phyloP scores from a whole-genome alignment of 2,329 filamentous ascomycete genomes.

The Fusarium robinianum region DNA sequence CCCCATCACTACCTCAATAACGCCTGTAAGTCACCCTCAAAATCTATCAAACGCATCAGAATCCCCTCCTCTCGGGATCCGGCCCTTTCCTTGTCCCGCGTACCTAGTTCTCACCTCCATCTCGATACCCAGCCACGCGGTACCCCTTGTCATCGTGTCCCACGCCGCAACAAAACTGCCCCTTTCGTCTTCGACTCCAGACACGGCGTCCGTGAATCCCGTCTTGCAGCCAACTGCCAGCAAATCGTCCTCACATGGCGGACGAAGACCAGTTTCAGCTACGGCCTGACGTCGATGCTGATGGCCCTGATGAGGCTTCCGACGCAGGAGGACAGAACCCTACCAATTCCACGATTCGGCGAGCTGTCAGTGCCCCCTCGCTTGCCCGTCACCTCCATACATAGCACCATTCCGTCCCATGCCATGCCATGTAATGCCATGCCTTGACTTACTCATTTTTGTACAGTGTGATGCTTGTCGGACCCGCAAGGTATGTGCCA shows the following conservation, averaged over 20 bases:
- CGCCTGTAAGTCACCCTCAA: slow-evolving; percentile 14
- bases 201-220: neutral
- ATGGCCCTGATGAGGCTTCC: slow-evolving; percentile 30
- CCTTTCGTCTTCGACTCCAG: no score
- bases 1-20: slow-evolving; percentile 13
- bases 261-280: slow-evolving; percentile 23
- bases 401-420: neutral
- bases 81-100: slow-evolving; percentile 13
- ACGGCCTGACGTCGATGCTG: slow-evolving; percentile 19
- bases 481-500: slow-evolving; percentile 42
- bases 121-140: neutral
- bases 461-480: slow-evolving; percentile 41
- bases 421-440: no score
- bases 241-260: slow-evolving; percentile 9
- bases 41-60: neutral
- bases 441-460: slow-evolving; percentile 24
- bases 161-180: no score
- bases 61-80: slow-evolving; percentile 19
- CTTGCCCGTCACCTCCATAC: slow-evolving; percentile 1
- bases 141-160: neutral
- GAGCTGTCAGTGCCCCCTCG: slow-evolving; percentile 31
- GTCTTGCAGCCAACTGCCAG: neutral
- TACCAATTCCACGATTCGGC: slow-evolving; percentile 27
- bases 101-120: slow-evolving; percentile 15
- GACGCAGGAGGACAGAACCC: slow-evolving; percentile 28